Base-by-base conservation (phyloP, 805 yeast genomes). In the Hanseniaspora hatyaiensis region DNA sequence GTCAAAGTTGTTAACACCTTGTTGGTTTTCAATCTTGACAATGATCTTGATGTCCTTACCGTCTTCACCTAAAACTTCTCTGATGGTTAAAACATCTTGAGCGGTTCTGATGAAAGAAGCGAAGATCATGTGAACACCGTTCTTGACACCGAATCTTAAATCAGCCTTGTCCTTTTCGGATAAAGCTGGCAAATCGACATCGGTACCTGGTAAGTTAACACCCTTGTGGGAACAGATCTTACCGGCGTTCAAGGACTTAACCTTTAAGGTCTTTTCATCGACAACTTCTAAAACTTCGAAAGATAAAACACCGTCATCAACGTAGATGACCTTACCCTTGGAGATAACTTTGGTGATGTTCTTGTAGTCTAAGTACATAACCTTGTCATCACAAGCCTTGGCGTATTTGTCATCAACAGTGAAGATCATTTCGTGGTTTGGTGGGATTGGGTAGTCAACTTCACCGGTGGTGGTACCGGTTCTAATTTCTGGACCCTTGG, bases 401-500 rank as follows among this genome's bases (percentile, higher is more conserved):
- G 77, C 71, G 73, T 76, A 89, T 57, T 74, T 72, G 49, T 79
- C 89, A 67, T 89, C 94, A 53, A 97, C 92, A 65, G 96, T 71
- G 75, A 92, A 83, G 64, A 72, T 78, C 94, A 92, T 83, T 68
- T 82, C 89, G 68, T 86, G 95, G 70, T 78, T 79, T 52, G 92
- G 75, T 38, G 75, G 68, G 61, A 92, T 82, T 62, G 95, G 82
- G 70, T 69, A 86, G 65, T 92, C 98, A 52, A 69, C 67, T 51
- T 77, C 83, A 61, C 75, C 84, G 54, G 69, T 66, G 59, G 98
- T 92, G 67, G 87, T 79, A 69, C 98, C 98, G 51, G 98, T 89
- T 78, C 98, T 85, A 73, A 92, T 92, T 73, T 92, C 98, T 54
- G 98, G 98, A 59, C 98, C 98, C 78, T 92, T 92, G 68, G 97